Conservation (phyloP, 2,329 filamentous ascomycete species). For the Talaromyces sp. region DNA sequence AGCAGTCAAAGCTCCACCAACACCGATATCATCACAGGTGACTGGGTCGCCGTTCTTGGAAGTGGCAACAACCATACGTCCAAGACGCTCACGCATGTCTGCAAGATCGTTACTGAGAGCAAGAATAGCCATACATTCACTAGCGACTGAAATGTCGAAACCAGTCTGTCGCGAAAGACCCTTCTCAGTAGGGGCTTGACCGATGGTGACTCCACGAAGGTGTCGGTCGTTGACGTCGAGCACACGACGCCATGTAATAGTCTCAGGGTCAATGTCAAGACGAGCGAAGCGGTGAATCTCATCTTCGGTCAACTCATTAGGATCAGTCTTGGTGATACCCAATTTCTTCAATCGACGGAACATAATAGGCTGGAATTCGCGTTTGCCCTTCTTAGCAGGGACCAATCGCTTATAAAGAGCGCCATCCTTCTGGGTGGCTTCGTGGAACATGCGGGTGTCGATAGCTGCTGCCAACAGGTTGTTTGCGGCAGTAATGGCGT, state of each 20-base stretch:
- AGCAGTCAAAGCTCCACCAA: constrained; percentile 85
- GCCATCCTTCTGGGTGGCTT: constrained; percentile 88
- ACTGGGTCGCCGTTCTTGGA: constrained; percentile 84
- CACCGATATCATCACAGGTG: constrained; percentile 93
- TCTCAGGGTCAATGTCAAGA: constrained; percentile 92
- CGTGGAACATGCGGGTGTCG: constrained; percentile 97
- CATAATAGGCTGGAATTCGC: constrained; percentile 85
- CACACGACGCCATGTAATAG: constrained; percentile 95
- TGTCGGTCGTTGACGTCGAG: constrained; percentile 97
- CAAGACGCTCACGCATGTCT: constrained; percentile 90
- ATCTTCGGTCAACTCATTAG: constrained; percentile 83
- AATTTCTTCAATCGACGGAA: constrained; percentile 91
- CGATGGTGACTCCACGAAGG: constrained; percentile 83
- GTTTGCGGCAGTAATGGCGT: constrained; percentile 95
- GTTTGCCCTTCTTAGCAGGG: constrained; percentile 83
- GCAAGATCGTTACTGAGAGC: constrained; percentile 82
- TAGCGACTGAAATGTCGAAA: constrained; percentile 97
- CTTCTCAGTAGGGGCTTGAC: constrained; percentile 85
- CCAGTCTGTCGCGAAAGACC: constrained; percentile 83
- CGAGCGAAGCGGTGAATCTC: constrained; percentile 87
- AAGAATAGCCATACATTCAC: constrained; percentile 97
- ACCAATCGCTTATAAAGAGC: constrained; percentile 85
- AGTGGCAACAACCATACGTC: constrained; percentile 91
- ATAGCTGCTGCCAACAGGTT: constrained; percentile 95
- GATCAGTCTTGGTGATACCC: constrained; percentile 92